A percentile compares a stretch with the other conserved stretches of the same genome.
Evolutionary conservation across 31 red algal genomes (phyloP).

Genomic region (Asparagopsis taxiformis): DNA sequence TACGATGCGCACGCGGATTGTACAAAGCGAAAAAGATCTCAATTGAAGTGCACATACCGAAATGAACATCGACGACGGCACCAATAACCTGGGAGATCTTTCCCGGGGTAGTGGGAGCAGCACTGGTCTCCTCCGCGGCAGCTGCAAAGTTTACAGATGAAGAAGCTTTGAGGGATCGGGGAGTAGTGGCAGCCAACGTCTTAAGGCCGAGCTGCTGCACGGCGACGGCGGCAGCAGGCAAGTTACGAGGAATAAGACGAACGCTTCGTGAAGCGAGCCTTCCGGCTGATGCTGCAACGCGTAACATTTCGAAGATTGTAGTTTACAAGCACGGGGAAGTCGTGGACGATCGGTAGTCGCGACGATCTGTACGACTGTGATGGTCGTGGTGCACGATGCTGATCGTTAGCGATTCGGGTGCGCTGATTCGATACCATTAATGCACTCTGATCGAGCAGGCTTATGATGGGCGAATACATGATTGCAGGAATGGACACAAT

Average conservation of each 20-base stretch:
- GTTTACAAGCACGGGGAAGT: neutral
- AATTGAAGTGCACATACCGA: slow-evolving; percentile 64
- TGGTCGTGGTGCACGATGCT: neutral
- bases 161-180: slow-evolving; percentile 20
- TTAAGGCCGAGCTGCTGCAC: slow-evolving; percentile 22
- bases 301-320: slow-evolving; percentile 20
- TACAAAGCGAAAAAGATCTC: too few relatives aligned
- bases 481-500: too few relatives aligned
- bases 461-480: too few relatives aligned
- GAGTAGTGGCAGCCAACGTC: slow-evolving; percentile 27
- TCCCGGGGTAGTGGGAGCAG: slow-evolving; percentile 37
- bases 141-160: slow-evolving; percentile 6
- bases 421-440: too few relatives aligned
- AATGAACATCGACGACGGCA: slow-evolving; percentile 99
- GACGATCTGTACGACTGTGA: too few relatives aligned
- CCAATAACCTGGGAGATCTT: slow-evolving; percentile 96
- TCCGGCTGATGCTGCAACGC: slow-evolving; percentile 34
- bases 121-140: slow-evolving; percentile 10
- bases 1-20: too few relatives aligned
- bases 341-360: neutral
- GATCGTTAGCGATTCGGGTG: neutral
- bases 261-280: slow-evolving; percentile 33
- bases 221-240: slow-evolving; percentile 35
- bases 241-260: slow-evolving; percentile 23
- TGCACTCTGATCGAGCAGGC: too few relatives aligned